Conservation (phyloP, 768 basidiomycete species). For the Paxillus ammoniavirescens region DNA sequence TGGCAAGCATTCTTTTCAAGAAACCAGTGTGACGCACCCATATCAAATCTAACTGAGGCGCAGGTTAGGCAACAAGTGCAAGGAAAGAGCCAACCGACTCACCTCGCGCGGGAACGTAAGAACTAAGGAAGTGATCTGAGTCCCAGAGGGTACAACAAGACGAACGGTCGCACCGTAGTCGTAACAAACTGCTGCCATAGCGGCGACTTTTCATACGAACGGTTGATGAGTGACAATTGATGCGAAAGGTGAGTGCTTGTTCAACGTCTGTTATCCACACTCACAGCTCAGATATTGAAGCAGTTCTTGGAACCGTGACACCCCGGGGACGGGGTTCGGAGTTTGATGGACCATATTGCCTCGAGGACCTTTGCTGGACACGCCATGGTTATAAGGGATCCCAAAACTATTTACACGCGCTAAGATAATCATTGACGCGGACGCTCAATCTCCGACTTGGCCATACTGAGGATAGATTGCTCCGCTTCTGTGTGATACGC, state of each 20-base stretch:
- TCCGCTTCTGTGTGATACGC: no score
- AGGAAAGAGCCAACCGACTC: neutral
- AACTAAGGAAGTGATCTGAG: neutral
- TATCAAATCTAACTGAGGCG: constrained; percentile 4
- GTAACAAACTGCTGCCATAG: constrained; percentile 1
- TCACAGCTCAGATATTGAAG: neutral
- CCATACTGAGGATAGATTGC: no score
- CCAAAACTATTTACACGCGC: no score
- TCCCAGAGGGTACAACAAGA: neutral
- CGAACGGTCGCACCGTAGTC: constrained; percentile 6
- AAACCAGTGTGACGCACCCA: constrained; percentile 8
- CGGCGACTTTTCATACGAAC: constrained; percentile 5
- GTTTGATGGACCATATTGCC: no score
- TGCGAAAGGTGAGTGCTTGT: neutral
- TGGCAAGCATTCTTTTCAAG: neutral
- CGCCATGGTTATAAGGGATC: neutral
- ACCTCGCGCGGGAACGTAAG: constrained; percentile 11
- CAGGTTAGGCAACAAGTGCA: neutral
- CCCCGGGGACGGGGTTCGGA: no score
- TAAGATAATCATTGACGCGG: neutral
- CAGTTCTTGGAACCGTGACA: no score
- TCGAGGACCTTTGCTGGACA: no score
- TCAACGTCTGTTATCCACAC: neutral
- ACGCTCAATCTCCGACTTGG: neutral
- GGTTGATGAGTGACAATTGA: neutral